Evolutionary conservation across 1,284 basidiomycete genomes (phyloP), one percentile per base, ranked within the genome.

Genomic region (Malassezia sympodialis): DNA sequence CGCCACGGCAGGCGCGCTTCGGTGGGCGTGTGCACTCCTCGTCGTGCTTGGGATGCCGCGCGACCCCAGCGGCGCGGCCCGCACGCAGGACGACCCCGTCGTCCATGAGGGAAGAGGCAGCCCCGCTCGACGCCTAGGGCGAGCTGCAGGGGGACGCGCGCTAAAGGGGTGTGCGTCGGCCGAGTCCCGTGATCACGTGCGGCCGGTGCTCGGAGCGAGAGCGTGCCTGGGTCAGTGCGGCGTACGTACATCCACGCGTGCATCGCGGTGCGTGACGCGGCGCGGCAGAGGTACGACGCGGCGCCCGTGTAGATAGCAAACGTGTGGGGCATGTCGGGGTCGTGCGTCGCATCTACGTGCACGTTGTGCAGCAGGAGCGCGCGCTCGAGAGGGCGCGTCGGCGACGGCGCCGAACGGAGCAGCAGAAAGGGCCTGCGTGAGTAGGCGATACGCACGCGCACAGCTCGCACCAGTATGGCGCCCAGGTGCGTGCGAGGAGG

Each of bases 161-260:
- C 34, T 19, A 31, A 49, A 37, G 15, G 52, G 47, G 44, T 23
- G 17, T 53, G 52, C 51, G 31, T 53, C 51, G 51, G 49, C 49
- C 49, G 49, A 51, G 34, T 6, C 19, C 21, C 12, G 27, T 42
- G 41, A 43, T n/a, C 15, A 40, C 24, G 39, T 19, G 15, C 24
- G 39, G 39, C 26, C 27, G 26, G 24, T 3, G n/a, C 17, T 4
- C 10, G 42, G 23, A 2, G 42, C 23, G 27, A 27, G 27, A 26
- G 42, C 27, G 24, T 19, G 24, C 45, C 24, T 47, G 28, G 11
- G 30, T 26, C 21, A 19, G 47, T n/a, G 34, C 11, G 11, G 32
- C 14, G 34, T n/a, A 37, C 48, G 26, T 49, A 41, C 48, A 40
- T 39, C 48, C 48, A 49, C 19, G 35, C 37, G n/a, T 3, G 26